Percentiles rank a stretch among this genome's conserved stretches.
These are phyloP conservation scores for Nidula niveotomentosa DNA, from an alignment of 1,284 basidiomycete species.

Conservation along the genomic window DNA sequence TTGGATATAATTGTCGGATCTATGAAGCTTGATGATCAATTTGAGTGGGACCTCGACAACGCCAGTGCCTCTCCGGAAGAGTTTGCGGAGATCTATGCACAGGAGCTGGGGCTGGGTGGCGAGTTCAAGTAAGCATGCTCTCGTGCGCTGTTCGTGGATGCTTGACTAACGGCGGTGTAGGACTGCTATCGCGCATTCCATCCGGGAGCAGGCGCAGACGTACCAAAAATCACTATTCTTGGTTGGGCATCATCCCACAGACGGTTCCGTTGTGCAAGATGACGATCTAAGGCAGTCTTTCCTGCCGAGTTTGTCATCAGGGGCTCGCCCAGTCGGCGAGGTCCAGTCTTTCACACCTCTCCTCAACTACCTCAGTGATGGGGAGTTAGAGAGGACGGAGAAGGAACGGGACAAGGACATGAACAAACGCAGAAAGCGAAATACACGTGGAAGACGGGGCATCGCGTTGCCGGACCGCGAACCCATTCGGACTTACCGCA, in stretches of 20 bases:
- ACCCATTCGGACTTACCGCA: conserved; percentile 88
- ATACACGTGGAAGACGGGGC: conserved; percentile 88
- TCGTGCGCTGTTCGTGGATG: not conserved
- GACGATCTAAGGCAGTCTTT: conserved; percentile 93
- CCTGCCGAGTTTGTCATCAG: conserved; percentile 75
- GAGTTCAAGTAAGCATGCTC: conserved; percentile 80
- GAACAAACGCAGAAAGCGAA: conserved; percentile 81
- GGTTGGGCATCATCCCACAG: conserved; percentile 78
- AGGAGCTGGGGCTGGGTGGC: conserved; percentile 87
- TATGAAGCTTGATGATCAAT: conserved; percentile 94
- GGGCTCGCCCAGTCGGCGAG: conserved; percentile 72
- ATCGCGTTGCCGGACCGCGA: conserved; percentile 92
- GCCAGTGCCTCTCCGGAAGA: conserved; percentile 83
- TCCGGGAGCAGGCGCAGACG: conserved; percentile 92
- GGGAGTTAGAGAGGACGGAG: conserved; percentile 87
- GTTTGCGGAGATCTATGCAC: conserved; percentile 87
- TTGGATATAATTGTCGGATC: conserved; percentile 95
- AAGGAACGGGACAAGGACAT: conserved; percentile 94
- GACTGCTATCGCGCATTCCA: conserved; percentile 94
- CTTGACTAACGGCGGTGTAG: conserved; percentile 33
- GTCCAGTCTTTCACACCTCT: conserved; percentile 84
- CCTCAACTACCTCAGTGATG: conserved; percentile 86
- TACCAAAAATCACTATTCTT: conserved; percentile 94
- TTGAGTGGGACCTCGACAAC: conserved; percentile 96
- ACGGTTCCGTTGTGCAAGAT: conserved; percentile 80